phyloP scores from a whole-genome alignment of 352 stramenopile species.

The Phytophthora ohioensis region DNA sequence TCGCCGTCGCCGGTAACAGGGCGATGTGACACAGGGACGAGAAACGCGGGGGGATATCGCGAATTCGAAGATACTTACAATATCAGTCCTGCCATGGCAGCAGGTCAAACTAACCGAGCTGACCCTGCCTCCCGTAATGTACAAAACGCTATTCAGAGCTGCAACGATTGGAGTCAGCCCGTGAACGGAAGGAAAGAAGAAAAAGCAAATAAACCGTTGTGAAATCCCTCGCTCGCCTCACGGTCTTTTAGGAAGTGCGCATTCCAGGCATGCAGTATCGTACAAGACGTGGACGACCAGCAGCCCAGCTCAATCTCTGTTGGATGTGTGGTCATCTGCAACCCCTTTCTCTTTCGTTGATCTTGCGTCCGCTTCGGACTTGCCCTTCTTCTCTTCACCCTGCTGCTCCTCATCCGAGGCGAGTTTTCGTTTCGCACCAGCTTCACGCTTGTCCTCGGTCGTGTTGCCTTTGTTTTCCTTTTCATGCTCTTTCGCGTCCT shows the following conservation, averaged over 20 bases:
- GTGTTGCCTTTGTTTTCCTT: constrained; percentile 2
- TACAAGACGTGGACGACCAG: constrained; percentile 25
- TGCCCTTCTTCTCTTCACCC: constrained; percentile 42
- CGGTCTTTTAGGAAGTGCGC: neutral
- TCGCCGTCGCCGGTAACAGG: neutral
- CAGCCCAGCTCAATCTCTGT: constrained; percentile 21
- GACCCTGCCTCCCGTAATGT: constrained; percentile 27
- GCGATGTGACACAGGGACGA: neutral
- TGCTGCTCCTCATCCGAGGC: constrained; percentile 32
- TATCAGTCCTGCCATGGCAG: constrained; percentile 22
- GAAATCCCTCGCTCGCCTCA: constrained; percentile 19
- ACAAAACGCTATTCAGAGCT: constrained; percentile 42
- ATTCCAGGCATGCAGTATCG: constrained; percentile 18
- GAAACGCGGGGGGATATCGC: neutral
- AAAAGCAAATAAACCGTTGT: constrained; percentile 38
- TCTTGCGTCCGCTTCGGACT: constrained; percentile 20
- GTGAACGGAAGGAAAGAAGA: constrained; percentile 34
- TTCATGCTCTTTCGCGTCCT: constrained; percentile 17
- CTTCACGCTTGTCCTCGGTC: constrained; percentile 32
- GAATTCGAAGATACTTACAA: constrained; percentile 18
- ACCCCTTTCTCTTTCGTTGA: constrained; percentile 21
- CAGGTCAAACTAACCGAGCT: constrained; percentile 12
- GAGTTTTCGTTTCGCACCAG: constrained; percentile 39
- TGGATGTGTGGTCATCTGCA: constrained; percentile 5
- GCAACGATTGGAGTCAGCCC: constrained; percentile 34